Base-by-base conservation (phyloP, 352 stramenopile species). In the Peronospora belbahrii region DNA sequence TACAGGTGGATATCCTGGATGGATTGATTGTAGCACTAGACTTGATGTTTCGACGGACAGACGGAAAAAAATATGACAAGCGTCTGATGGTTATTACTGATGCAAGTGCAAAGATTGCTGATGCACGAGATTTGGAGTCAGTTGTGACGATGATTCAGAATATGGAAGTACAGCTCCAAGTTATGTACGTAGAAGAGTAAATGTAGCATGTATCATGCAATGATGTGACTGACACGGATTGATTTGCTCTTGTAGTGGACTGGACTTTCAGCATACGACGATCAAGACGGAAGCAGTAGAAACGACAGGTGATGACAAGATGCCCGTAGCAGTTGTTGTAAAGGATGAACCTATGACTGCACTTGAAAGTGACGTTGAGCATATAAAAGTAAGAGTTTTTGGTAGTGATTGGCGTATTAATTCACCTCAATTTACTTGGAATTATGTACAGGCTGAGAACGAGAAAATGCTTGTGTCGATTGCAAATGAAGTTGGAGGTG, bases 401-500 rank as follows among this genome's bases (percentile, higher is more conserved):
- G 18, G 15, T 36, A n/a, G 24, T 1, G 9, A n/a, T 37, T 38
- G 13, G 3, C 8, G 17, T 19, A 17, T 34, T 15, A 14, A 23
- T 15, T 9, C 0, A 10, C 23, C 6, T 39, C 24, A 45, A 3
- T 6, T 40, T 5, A 28, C 33, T 32, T 25, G n/a, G 10, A 6
- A 25, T 13, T 28, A 17, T n/a, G n/a, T n/a, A 0, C 30, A 88
- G 67, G 25, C 34, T 2, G 77, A 91, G 49, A 91, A 91, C 40
- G 80, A 91, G 48, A 91, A 91, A 47, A 88, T 88, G 75, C 73
- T 91, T 4, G 73, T 88, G 6, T 88, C 74, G 8, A 85, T 91
- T 6, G 80, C 75, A 2, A 62, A 68, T 2, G 74, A 86, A 60
- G 74, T 91, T 3, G 51, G 54, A 9, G 80, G 80, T 8, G 70